Base-by-base conservation (phyloP, 371 early-diverging fungal genomes). In the Circinella minor region DNA sequence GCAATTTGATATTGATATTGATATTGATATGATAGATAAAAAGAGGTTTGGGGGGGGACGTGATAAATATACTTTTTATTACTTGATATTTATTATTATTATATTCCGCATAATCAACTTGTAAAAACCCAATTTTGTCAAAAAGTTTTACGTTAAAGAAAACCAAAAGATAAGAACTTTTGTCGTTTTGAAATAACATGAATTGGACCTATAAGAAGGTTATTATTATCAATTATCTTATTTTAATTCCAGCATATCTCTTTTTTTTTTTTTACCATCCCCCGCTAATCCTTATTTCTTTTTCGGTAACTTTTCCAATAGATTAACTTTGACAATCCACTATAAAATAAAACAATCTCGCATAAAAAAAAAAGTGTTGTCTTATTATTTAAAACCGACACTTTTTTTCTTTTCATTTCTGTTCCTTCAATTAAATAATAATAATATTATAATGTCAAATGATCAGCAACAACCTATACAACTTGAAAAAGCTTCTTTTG, bases 91-190 rank as follows among this genome's bases (percentile, higher is more conserved):
- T 51, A 18, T 8, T 17, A 54, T n/a, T 15, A 54, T 4, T 6
- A 54, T 18, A 54, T 13, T 27, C 57, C 57, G n/a, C 0, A 6
- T 43, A 27, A 27, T 27, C 2, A 27, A 27, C 27, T 27, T 27
- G 27, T 27, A 0, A 27, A 27, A 27, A 18, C 54, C 54, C 54
- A 15, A 54, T 54, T 13, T 57, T 34, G 6, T 43, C 11, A 20
- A 57, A 57, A 57, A 57, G 57, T 57, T 57, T 57, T 57, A 57
- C 57, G 57, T 57, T 57, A 57, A 10, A 11, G 11, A 43, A 43
- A 43, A 9, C 11, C 0, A 27, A 27, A 43, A 43, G 43, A 43
- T 43, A 43, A 43, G 43, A 43, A 11, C 27, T 27, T 43, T 1
- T n/a, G n/a, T n/a, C n/a, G n/a, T n/a, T 1, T 43, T 43, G 1